phyloP scores from a whole-genome alignment of 164 flowering plant species.

The Kingdonia uniflora region DNA sequence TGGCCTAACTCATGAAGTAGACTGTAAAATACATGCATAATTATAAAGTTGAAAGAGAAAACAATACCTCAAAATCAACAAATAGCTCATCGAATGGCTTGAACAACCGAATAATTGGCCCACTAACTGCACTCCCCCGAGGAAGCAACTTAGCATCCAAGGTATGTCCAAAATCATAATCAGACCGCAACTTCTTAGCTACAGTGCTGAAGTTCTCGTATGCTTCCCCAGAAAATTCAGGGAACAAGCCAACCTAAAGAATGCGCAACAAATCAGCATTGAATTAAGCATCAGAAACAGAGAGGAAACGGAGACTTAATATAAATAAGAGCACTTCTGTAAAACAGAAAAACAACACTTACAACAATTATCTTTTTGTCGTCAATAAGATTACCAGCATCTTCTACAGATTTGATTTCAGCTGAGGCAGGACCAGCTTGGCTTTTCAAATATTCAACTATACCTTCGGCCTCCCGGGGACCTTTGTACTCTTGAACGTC shows the following conservation, averaged over 20 bases:
- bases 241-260: conserved; percentile 77
- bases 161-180: conserved; percentile 81
- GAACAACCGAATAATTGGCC: conserved; percentile 61
- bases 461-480: conserved; percentile 87
- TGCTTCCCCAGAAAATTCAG: conserved; percentile 77
- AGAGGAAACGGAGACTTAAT: not conserved
- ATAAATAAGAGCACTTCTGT: not conserved
- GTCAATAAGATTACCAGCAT: conserved; percentile 37
- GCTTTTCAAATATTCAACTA: conserved; percentile 64
- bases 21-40: too few species aligned
- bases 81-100: conserved; percentile 93
- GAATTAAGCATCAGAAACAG: not conserved
- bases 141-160: conserved; percentile 73
- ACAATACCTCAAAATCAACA: conserved; percentile 71
- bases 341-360: conserved; percentile 21
- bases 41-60: too few species aligned
- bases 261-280: not conserved
- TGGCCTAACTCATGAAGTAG: too few species aligned
- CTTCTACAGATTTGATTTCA: conserved; percentile 65
- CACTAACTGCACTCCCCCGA: conserved; percentile 62
- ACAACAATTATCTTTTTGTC: conserved; percentile 56
- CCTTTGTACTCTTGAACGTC: conserved; percentile 75
- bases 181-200: conserved; percentile 76
- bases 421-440: conserved; percentile 82
- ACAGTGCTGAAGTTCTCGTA: conserved; percentile 47